phyloP scores from a whole-genome alignment of 2,329 filamentous ascomycete species.

The Periconia sp. region DNA sequence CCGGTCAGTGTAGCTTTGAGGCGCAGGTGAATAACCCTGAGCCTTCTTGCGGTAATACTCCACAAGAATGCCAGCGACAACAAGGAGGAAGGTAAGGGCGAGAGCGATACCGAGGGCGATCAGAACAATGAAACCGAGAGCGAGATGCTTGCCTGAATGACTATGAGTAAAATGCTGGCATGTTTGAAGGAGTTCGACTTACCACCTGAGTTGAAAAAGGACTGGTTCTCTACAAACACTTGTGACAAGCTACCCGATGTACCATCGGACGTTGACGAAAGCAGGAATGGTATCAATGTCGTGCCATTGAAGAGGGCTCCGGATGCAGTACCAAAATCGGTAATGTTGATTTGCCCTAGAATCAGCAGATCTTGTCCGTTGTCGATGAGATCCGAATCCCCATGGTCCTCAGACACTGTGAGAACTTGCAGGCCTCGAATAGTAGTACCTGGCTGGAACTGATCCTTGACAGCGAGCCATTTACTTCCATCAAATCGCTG shows the following conservation, averaged over 20 bases:
- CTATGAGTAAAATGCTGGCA: constrained; percentile 14
- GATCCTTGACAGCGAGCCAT: constrained; percentile 69
- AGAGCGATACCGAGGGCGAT: constrained; percentile 82
- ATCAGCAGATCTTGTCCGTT: constrained; percentile 76
- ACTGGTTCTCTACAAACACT: constrained; percentile 82
- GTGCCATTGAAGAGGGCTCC: constrained; percentile 89
- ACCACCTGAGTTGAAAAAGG: constrained; percentile 73
- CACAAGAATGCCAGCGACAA: constrained; percentile 74
- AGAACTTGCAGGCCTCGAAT: constrained; percentile 86
- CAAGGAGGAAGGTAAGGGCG: constrained; percentile 76
- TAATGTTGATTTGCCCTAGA: constrained; percentile 80
- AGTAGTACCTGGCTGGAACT: constrained; percentile 68
- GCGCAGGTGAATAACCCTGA: constrained; percentile 81
- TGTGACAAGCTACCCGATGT: constrained; percentile 75
- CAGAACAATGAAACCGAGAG: constrained; percentile 78
- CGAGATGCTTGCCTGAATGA: constrained; percentile 61
- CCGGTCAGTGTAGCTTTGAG: constrained; percentile 60
- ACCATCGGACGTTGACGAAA: constrained; percentile 72
- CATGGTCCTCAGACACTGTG: constrained; percentile 71
- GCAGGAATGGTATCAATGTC: constrained; percentile 75
- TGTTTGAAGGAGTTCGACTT: constrained; percentile 44
- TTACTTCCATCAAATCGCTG: constrained; percentile 79
- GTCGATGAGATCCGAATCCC: constrained; percentile 66
- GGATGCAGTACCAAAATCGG: constrained; percentile 79
- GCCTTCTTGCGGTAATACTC: constrained; percentile 78